phyloP scores from a whole-genome alignment of 2,329 filamentous ascomycete species.

The Trichoderma harzianum region DNA sequence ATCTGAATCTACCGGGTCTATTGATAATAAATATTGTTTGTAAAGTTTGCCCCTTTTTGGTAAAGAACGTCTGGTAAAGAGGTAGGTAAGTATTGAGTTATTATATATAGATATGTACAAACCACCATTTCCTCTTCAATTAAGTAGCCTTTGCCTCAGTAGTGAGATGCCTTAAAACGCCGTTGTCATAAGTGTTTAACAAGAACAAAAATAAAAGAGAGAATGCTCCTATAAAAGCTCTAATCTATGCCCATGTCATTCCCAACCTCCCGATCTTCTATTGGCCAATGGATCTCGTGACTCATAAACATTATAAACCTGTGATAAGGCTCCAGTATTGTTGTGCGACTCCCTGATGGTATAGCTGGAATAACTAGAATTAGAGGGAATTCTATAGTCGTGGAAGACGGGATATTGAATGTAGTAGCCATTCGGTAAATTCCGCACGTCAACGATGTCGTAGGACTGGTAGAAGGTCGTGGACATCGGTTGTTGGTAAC shows the following conservation, averaged over 20 bases:
- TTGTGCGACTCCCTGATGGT: slow-evolving; percentile 3
- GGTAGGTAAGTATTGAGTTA: neutral
- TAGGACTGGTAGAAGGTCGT: slow-evolving; percentile 14
- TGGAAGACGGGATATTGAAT: slow-evolving; percentile 40
- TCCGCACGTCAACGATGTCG: slow-evolving; percentile 43
- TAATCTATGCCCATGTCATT: neutral
- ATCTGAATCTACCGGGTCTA: neutral
- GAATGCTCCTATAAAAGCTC: neutral
- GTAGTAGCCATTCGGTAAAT: slow-evolving; percentile 45
- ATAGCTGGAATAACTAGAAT: slow-evolving; percentile 22
- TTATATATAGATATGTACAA: neutral
- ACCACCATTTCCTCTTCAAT: neutral
- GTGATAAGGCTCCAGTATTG: neutral
- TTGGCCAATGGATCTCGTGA: slow-evolving; percentile 37
- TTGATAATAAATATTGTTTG: neutral
- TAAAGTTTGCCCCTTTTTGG: neutral
- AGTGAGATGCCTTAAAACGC: neutral
- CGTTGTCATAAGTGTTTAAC: neutral
- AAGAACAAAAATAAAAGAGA: neutral
- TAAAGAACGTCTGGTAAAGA: neutral
- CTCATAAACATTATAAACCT: slow-evolving; percentile 42
- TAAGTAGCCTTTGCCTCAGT: neutral
- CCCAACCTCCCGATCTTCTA: neutral
- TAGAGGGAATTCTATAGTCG: slow-evolving; percentile 26
- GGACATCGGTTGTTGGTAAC: neutral